Percentiles rank a stretch among this genome's conserved stretches.
These are phyloP conservation scores for Ophiocordyceps camponoti-saundersi DNA, from an alignment of 2,329 filamentous ascomycete genomes.

Conservation along the genomic window DNA sequence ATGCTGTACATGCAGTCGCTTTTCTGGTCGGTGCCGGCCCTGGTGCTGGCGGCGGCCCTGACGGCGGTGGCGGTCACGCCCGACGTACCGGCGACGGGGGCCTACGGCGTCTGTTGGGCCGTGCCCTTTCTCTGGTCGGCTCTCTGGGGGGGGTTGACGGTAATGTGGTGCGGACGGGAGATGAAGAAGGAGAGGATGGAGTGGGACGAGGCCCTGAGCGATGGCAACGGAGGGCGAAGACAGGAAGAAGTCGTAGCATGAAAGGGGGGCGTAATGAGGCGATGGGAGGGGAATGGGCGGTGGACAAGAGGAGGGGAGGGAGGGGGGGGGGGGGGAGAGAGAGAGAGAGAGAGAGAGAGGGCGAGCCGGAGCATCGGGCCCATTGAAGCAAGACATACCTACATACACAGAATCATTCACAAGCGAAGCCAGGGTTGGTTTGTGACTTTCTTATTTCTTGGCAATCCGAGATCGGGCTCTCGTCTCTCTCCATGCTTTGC, in stretches of 20 bases:
- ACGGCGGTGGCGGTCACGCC: conserved; percentile 19
- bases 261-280: neutral
- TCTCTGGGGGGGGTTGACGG: conserved; percentile 17
- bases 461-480: too few relatives aligned
- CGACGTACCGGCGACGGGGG: conserved; percentile 15
- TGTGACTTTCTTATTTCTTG: too few relatives aligned
- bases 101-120: conserved; percentile 21
- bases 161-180: conserved; percentile 18
- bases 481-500: too few relatives aligned
- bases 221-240: neutral
- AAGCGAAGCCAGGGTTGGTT: too few relatives aligned
- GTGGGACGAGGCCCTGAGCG: conserved; percentile 11
- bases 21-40: conserved; percentile 22
- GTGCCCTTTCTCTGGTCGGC: conserved; percentile 20
- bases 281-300: too few relatives aligned
- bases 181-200: conserved; percentile 20
- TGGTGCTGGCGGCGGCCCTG: conserved; percentile 18
- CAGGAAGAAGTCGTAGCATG: neutral
- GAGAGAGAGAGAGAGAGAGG: too few relatives aligned
- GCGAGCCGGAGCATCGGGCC: too few relatives aligned
- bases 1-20: conserved; percentile 22
- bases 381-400: too few relatives aligned
- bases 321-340: too few relatives aligned
- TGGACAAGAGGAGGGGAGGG: too few relatives aligned
- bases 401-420: too few relatives aligned